Conservation (phyloP, 2,329 filamentous ascomycete species). For the Cordyceps tenuipes region DNA sequence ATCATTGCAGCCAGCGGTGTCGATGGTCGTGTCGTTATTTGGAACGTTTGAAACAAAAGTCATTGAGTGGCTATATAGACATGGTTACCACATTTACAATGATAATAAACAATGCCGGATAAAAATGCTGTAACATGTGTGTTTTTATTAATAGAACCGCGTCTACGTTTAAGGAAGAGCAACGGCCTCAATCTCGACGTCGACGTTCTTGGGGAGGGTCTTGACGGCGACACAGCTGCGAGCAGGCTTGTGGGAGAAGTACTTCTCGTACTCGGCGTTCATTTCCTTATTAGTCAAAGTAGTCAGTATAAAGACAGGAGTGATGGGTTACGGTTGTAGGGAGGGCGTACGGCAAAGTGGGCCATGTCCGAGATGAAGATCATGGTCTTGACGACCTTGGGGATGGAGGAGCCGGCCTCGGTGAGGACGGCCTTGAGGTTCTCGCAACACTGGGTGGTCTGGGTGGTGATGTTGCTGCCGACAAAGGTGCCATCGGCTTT, state of each 20-base stretch:
- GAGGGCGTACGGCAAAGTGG: slow-evolving; percentile 57
- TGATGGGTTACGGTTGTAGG: neutral
- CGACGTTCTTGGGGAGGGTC: slow-evolving; percentile 75
- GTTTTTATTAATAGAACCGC: neutral
- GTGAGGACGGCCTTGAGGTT: slow-evolving; percentile 79
- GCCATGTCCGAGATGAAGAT: slow-evolving; percentile 91
- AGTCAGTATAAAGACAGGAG: neutral
- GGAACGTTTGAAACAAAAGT: slow-evolving; percentile 50
- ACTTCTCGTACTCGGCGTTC: slow-evolving; percentile 79
- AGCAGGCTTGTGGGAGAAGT: slow-evolving; percentile 77
- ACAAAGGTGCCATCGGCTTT: slow-evolving; percentile 48
- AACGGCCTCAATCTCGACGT: slow-evolving; percentile 86
- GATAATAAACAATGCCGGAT: neutral
- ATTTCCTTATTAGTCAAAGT: slow-evolving; percentile 53
- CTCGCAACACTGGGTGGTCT: slow-evolving; percentile 56
- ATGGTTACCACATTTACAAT: neutral
- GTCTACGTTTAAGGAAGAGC: slow-evolving; percentile 48
- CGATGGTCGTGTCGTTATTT: slow-evolving; percentile 74
- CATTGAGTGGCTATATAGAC: neutral
- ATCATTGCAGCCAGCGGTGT: slow-evolving; percentile 61
- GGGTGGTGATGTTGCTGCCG: slow-evolving; percentile 53
- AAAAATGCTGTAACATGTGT: neutral
- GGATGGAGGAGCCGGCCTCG: slow-evolving; percentile 69
- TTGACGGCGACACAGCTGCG: slow-evolving; percentile 86
- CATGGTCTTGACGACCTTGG: slow-evolving; percentile 81